phyloP scores from a whole-genome alignment of 192 early-diverging fungal species.

The Coemansia sp. region DNA sequence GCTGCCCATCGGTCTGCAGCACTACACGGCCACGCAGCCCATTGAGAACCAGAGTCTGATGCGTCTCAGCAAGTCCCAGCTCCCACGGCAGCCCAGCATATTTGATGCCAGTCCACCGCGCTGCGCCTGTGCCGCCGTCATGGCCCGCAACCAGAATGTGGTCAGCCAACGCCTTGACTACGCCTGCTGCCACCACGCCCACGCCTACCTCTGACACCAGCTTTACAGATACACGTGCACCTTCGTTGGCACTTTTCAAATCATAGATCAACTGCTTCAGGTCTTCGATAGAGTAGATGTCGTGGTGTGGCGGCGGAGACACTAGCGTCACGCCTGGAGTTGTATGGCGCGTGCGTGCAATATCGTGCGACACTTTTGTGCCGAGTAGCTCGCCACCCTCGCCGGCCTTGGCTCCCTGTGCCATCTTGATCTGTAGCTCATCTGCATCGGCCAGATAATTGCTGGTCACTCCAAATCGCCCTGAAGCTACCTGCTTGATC shows the following conservation, averaged over 20 bases:
- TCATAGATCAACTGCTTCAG: conserved; percentile 99
- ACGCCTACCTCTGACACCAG: conserved; percentile 97
- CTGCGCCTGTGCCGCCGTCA: conserved; percentile 98
- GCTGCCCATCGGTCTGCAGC: conserved; percentile 97
- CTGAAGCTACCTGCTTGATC: conserved; percentile 98
- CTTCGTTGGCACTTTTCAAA: conserved; percentile 90
- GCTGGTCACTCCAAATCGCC: conserved; percentile 96
- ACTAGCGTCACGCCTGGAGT: conserved; percentile 96
- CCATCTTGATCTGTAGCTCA: conserved; percentile 99
- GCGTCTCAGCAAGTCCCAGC: conserved; percentile 97
- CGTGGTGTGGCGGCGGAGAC: conserved; percentile 97
- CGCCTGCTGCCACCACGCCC: conserved; percentile 94
- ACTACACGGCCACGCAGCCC: conserved; percentile 94
- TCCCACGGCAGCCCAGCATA: conserved; percentile 99
- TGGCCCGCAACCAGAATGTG: conserved; percentile 94
- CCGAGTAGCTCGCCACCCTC: conserved; percentile 89
- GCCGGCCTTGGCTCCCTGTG: conserved; percentile 98
- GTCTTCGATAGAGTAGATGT: conserved; percentile 99
- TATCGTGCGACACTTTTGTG: conserved; percentile 71
- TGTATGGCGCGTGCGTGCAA: conserved; percentile 87
- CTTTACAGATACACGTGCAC: conserved; percentile 93
- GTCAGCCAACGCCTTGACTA: conserved; percentile 95
- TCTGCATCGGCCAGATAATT: conserved; percentile 93
- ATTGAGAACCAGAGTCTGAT: conserved; percentile 97
- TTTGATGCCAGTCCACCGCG: conserved; percentile 97